These are phyloP conservation scores for Spergularia azorica DNA, from an alignment of 179 eudicot species.

Conservation along the genomic window DNA sequence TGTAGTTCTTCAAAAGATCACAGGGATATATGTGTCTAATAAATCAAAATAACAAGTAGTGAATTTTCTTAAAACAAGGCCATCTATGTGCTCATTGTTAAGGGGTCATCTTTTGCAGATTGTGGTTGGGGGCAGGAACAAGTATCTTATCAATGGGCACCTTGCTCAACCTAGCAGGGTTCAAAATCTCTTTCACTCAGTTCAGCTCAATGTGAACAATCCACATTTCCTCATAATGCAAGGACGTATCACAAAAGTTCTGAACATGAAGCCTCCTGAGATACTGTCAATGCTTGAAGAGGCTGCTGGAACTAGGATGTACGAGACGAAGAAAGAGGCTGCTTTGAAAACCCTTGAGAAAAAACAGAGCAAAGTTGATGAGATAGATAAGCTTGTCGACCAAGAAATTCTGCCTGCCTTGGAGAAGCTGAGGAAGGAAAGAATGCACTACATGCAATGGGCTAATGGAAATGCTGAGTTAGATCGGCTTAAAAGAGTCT, in stretches of 20 bases:
- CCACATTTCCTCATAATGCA: constrained; percentile 99
- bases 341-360: constrained; percentile 96
- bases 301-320: constrained; percentile 99
- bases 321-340: constrained; percentile 95
- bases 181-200: constrained; percentile 96
- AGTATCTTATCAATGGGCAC: constrained; percentile 94
- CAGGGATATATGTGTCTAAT: background rate
- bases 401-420: constrained; percentile 94
- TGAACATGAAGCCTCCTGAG: constrained; percentile 99
- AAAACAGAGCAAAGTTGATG: constrained; percentile 94
- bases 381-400: constrained; percentile 94
- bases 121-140: constrained; percentile 98
- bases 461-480: constrained; percentile 89
- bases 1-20: background rate
- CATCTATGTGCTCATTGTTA: background rate
- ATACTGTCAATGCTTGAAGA: constrained; percentile 99
- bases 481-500: constrained; percentile 84
- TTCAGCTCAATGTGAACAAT: constrained; percentile 96
- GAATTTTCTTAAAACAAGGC: background rate
- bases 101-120: constrained; percentile 50
- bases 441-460: constrained; percentile 98
- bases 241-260: constrained; percentile 97
- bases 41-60: too few species aligned
- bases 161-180: constrained; percentile 98
- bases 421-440: constrained; percentile 89